Evolutionary conservation across 768 basidiomycete genomes (phyloP).

Genomic region (Pleurotus sapidus): DNA sequence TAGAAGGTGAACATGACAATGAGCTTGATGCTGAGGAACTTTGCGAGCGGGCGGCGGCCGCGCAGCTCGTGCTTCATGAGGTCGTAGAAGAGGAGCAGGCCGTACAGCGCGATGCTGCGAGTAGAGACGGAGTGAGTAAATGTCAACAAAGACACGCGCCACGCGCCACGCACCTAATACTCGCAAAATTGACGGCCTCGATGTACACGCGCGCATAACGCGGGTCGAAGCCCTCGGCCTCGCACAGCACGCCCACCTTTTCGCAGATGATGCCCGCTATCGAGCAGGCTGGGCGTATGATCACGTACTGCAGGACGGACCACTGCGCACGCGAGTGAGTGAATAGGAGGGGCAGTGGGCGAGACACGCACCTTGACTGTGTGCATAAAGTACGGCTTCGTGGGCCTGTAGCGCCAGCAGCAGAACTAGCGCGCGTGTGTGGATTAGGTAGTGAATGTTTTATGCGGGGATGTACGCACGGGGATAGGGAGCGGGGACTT

Average conservation of each 20-base stretch:
- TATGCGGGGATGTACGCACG: conserved; percentile 19
- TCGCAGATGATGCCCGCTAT: conserved; percentile 81
- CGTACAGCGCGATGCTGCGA: conserved; percentile 77
- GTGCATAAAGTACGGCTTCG: conserved; percentile 90
- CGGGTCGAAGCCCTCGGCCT: conserved; percentile 53
- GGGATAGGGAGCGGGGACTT: conserved; percentile 72
- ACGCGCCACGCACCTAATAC: conserved; percentile 62
- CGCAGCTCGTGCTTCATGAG: conserved; percentile 75
- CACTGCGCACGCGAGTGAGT: conserved; percentile 42
- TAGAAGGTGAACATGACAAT: conserved; percentile 90
- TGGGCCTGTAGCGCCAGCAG: conserved; percentile 78
- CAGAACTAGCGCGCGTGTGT: conserved; percentile 51
- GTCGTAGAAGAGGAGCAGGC: conserved; percentile 79
- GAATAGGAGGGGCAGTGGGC: background rate
- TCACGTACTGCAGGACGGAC: conserved; percentile 86
- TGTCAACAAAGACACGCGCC: no score
- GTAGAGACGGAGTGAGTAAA: background rate
- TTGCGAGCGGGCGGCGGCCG: conserved; percentile 73
- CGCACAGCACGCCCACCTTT: conserved; percentile 65
- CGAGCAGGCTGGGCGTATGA: conserved; percentile 55
- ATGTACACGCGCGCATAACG: conserved; percentile 70
- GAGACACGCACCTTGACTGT: conserved; percentile 61
- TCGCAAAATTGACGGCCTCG: conserved; percentile 71
- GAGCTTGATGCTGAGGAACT: conserved; percentile 85
- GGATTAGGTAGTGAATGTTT: background rate